These are phyloP conservation scores for Fraxinus xanthoxyloides DNA, from an alignment of 305 asterid genomes.

Conservation along the genomic window DNA sequence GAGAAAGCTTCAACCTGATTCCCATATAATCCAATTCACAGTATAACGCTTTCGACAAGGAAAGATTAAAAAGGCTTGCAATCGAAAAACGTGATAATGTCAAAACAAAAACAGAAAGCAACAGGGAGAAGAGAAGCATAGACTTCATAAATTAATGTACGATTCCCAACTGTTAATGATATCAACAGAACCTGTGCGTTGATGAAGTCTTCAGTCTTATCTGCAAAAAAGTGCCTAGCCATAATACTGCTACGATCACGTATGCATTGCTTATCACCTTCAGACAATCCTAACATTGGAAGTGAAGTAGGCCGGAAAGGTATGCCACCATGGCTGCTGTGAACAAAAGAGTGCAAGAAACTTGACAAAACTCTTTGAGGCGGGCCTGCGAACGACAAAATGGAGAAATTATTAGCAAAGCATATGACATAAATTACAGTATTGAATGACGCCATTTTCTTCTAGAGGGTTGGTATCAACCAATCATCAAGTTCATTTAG, in stretches of 20 bases:
- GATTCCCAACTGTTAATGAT: conserved; percentile 23
- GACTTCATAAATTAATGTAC: neutral
- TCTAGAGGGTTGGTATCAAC: conserved; percentile 1
- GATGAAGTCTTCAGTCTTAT: conserved; percentile 84
- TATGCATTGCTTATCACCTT: conserved; percentile 92
- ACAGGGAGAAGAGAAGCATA: neutral
- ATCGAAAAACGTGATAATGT: neutral
- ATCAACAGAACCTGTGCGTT: conserved; percentile 67
- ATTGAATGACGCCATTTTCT: neutral
- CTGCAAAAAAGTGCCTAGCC: conserved; percentile 99
- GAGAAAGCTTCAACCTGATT: neutral
- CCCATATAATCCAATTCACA: neutral
- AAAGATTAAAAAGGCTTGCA: neutral
- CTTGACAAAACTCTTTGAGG: conserved; percentile 93
- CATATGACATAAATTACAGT: neutral
- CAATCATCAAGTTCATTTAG: neutral
- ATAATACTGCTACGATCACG: conserved; percentile 97
- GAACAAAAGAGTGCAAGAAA: conserved; percentile 94
- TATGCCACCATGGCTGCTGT: conserved; percentile 64
- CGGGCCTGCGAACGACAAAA: conserved; percentile 58
- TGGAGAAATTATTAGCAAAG: conserved; percentile 15
- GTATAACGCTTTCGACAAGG: neutral
- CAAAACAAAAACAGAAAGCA: neutral
- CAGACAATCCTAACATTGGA: conserved; percentile 91
- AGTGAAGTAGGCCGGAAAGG: conserved; percentile 85